Conservation (phyloP, 208 protist genomes). For the Leishmania lainsoni region DNA sequence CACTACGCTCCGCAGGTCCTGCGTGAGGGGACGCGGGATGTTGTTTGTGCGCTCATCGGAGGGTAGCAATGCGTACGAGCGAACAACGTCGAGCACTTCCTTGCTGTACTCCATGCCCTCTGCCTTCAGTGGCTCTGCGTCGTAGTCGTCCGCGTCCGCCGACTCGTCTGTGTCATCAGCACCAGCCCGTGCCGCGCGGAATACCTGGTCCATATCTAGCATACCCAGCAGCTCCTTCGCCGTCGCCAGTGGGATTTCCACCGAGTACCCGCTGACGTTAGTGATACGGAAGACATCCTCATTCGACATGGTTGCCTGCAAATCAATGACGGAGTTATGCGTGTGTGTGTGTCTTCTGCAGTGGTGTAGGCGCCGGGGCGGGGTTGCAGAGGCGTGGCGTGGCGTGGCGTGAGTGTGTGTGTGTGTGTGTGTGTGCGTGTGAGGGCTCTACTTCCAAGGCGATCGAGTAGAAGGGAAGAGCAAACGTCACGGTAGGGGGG, state of each 20-base stretch:
- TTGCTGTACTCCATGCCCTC: constrained; percentile 44
- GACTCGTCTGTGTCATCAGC: constrained; percentile 20
- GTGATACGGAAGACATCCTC: constrained; percentile 29
- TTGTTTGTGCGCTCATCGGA: constrained; percentile 28
- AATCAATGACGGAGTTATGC: neutral
- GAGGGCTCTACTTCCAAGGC: neutral
- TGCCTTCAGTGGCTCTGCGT: constrained; percentile 34
- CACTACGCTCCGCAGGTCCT: constrained; percentile 32
- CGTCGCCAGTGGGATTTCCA: constrained; percentile 36
- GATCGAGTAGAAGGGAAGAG: neutral
- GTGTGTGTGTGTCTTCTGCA: neutral
- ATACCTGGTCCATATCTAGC: constrained; percentile 30
- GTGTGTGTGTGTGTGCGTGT: neutral
- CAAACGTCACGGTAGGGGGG: neutral
- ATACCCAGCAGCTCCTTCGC: constrained; percentile 40
- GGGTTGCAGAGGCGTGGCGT: neutral
- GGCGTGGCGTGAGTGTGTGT: constrained; percentile 5
- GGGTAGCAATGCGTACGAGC: constrained; percentile 35
- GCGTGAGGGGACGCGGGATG: constrained; percentile 53
- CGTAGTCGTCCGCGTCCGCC: constrained; percentile 29
- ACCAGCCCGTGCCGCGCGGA: constrained; percentile 28
- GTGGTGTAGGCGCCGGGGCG: neutral
- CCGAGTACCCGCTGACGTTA: constrained; percentile 29
- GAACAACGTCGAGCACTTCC: constrained; percentile 39
- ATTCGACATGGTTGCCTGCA: constrained; percentile 3